These are phyloP conservation scores for Pyracantha coccinea DNA, from an alignment of 331 rosid species.

Conservation along the genomic window DNA sequence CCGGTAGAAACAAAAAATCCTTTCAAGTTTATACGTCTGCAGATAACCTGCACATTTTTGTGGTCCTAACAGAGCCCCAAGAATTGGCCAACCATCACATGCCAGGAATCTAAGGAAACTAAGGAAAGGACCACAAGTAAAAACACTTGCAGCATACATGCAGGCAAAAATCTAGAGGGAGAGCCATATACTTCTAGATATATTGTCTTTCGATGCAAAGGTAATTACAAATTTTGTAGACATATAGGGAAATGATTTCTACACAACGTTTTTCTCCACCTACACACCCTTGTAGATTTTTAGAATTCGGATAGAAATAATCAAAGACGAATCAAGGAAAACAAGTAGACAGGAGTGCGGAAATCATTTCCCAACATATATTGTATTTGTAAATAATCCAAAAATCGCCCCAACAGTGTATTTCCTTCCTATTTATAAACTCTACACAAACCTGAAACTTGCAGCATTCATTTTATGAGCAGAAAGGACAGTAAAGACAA, in stretches of 20 bases:
- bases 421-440: not conserved
- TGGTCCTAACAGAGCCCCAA: not conserved
- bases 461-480: not conserved
- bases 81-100: not conserved
- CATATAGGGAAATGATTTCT: too few relatives aligned
- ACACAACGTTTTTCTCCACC: not conserved
- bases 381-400: not conserved
- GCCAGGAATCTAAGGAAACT: not conserved
- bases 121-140: not conserved
- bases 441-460: not conserved
- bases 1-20: not conserved
- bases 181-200: not conserved
- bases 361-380: too few relatives aligned
- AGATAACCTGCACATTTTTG: not conserved
- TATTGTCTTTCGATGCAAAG: not conserved
- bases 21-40: not conserved
- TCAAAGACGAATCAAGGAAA: too few relatives aligned
- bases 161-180: not conserved
- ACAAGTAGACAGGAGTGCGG: not conserved
- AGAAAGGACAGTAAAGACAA: not conserved
- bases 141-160: not conserved
- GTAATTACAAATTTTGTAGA: too few relatives aligned
- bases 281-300: not conserved
- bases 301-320: too few relatives aligned
- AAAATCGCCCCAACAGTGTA: not conserved